Evolutionary conservation across 306 rosid genomes (phyloP), one percentile per base, ranked within the genome.

Genomic region (Quercus gilva): DNA sequence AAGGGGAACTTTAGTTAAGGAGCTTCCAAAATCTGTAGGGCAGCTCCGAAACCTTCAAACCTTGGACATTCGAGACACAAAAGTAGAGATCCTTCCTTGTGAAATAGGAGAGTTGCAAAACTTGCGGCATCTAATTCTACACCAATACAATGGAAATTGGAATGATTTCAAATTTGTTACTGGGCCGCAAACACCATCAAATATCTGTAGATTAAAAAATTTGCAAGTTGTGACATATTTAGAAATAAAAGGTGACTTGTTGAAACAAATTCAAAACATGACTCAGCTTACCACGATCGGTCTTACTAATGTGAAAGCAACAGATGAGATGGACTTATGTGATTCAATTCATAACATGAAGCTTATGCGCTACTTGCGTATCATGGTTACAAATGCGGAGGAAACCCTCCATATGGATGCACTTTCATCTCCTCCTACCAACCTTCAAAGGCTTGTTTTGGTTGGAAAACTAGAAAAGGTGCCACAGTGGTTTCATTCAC

Each of bases 281-380:
- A 80, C 79, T 12, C 68, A 74, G 5, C 75, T 80, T 26, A 67
- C 31, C 4, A 55, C 2, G 51, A 18, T 80, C 55, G 70, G 60
- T 13, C 53, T 74, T 67, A 0, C 10, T 4, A 55, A 80, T 55
- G 45, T 74, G 21, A 80, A 37, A n/a, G 74, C 55, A 25, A 5
- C 35, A 31, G 74, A 74, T 18, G 71, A 26, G 45, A 33, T 1
- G 58, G 70, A 74, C 52, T 71, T 80, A 1, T 80, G 79, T 56
- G 60, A 21, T 17, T 43, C 84, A 56, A 37, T 80, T 55, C 53
- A 74, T 43, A 57, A 43, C 15, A 12, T 80, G 84, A 68, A 35
- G 31, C 31, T 57, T 4, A 75, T 74, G 55, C 52, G 29, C 19
- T 25, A 1, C 37, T 68, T 73, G 58, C 5, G 3, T 45, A 2